Base-by-base conservation (phyloP, 2,329 filamentous ascomycete genomes). In the Aplosporella prunicola region DNA sequence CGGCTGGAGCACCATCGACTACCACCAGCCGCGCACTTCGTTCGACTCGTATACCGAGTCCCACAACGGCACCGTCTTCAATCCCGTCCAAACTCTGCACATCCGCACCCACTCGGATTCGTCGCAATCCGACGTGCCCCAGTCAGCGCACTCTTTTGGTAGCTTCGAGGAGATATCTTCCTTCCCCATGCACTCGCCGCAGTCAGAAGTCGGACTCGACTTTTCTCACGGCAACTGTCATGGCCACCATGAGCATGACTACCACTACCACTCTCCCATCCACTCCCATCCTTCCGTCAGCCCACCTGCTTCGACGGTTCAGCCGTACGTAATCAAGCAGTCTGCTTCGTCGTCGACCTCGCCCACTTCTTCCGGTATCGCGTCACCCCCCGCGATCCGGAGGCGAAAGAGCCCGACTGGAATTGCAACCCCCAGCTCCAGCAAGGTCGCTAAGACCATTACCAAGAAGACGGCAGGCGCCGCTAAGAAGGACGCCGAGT, bases 71-170 rank as follows among this genome's bases (percentile, higher is more conserved):
- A 79, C 83, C 47, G 88, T 94, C 53, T 93, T 93, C 69, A 94
- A 95, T 62, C 89, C 89, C 2, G 78, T 81, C 44, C 83, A 94
- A 63, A 93, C 87, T 1, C 68, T 96, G 35, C 89, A 95, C 64
- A 73, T 93, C 52, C 77, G 88, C 48, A 88, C 81, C 38, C 79
- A 82, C 51, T 94, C 88, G 4, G 35, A 39, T 2, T 91, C 83
- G 1, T 75, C 79, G 1, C 81, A 88, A 22, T 76, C 78, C 4
- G 71, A 74, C 44, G 64, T 49, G 60, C 76, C 58, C 14, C 58
- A 60, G 67, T 80, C 53, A 55, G 81, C 68, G 57, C 58, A 61
- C 26, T 85, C 64, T 58, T 86, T 71, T 66, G 77, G 71, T 45
- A 91, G 84, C 63, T 93, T 82, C 50, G 86, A 93, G 56, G 86